Base-by-base conservation (phyloP, 305 asterid genomes). In the Solanum chacoense region DNA sequence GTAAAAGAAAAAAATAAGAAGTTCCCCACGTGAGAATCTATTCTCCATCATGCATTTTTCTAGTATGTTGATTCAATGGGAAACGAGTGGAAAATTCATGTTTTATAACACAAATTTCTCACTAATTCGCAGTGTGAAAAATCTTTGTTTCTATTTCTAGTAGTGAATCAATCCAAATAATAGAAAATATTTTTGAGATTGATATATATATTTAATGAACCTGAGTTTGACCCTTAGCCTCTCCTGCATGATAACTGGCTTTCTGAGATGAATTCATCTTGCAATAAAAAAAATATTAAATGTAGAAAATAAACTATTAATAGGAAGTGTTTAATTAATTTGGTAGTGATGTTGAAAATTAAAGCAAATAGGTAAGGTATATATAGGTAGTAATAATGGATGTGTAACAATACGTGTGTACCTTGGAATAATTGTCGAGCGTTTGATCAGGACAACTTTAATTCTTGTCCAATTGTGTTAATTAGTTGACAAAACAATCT, bases 191-290 rank as follows among this genome's bases (percentile, higher is more conserved):
- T 14, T 50, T 55, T 55, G 67, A 55, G 67, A 18, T 55, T 55
- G 67, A 55, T 55, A 50, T 6, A 50, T 50, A 50, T 8, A 35
- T 4, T 37, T 37, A 78, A 11, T 65, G 10, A 92, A 74, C 96
- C 93, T 96, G 92, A 11, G 94, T 93, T 90, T 94, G 95, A 91
- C 97, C 98, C 92, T 93, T 95, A 92, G 94, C 90, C 91, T 94
- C 92, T 50, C 98, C 99, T 24, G 98, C 98, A 86, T 93, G 93
- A 95, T 95, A 89, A 93, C 96, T 94, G 22, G 88, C 36, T 90
- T 42, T 93, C 89, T 94, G 91, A 71, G 96, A 92, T 32, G 87
- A 90, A 78, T 95, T 90, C 98, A 96, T 96, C 10, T 88, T 90
- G 80, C 72, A 42, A 13, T 31, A 22, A 5, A 18, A 31, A 11